phyloP scores from a whole-genome alignment of 2,329 filamentous ascomycete genomes.

The Colletotrichum sublineola region DNA sequence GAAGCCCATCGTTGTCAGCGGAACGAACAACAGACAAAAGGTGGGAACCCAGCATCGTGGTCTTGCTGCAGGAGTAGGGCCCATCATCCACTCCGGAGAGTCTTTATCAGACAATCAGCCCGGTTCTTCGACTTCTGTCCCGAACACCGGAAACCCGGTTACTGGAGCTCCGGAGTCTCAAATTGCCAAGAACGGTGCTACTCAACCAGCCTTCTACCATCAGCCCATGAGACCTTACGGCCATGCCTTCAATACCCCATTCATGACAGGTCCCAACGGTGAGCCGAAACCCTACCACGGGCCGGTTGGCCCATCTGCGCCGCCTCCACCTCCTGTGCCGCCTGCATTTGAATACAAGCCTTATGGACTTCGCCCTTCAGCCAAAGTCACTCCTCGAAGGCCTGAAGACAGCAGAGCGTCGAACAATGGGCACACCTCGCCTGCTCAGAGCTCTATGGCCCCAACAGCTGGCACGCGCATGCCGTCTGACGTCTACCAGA shows the following conservation, averaged over 20 bases:
- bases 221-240: neutral
- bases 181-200: neutral
- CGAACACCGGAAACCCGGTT: neutral
- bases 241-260: slow-evolving; percentile 7
- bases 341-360: neutral
- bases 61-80: neutral
- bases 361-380: no score
- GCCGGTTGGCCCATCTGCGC: neutral
- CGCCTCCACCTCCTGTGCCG: neutral
- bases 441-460: neutral
- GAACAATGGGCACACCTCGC: neutral
- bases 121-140: neutral
- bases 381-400: neutral
- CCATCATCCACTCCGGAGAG: neutral
- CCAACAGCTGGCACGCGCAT: neutral
- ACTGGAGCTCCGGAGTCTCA: neutral
- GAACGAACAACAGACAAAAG: slow-evolving; percentile 1
- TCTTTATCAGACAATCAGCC: neutral
- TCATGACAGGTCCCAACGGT: slow-evolving; percentile 10
- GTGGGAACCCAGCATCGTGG: neutral
- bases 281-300: slow-evolving; percentile 16
- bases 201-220: neutral
- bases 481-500: neutral
- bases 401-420: neutral
- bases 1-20: slow-evolving; percentile 15